These are phyloP conservation scores for Diaporthe amygdali DNA, from an alignment of 2,329 filamentous ascomycete genomes.

Conservation along the genomic window DNA sequence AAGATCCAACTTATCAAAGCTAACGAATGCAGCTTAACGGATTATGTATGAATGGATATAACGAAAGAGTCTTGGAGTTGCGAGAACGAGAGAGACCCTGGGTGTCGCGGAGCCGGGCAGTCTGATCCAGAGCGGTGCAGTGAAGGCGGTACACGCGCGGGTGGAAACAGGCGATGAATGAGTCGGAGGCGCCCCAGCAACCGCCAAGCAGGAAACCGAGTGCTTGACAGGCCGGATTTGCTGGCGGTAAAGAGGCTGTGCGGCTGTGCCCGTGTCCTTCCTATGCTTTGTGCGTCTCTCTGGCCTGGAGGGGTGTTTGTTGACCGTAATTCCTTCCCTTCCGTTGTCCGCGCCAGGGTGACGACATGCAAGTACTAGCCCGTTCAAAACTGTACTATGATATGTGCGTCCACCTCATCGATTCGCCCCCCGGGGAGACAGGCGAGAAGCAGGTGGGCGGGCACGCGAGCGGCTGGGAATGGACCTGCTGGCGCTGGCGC, in stretches of 20 bases:
- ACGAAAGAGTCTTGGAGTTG: background rate
- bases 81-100: background rate
- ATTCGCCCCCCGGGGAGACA: background rate
- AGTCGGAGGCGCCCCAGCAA: conserved; percentile 8
- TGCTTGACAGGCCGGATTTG: background rate
- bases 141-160: background rate
- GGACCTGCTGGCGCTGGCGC: conserved; percentile 9
- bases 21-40: background rate
- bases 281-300: background rate
- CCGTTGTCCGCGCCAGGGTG: background rate
- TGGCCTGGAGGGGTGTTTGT: background rate
- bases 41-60: background rate
- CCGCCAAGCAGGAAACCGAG: background rate
- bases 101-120: background rate
- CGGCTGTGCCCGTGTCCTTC: background rate
- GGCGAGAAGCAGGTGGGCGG: background rate
- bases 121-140: background rate
- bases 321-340: conserved; percentile 1
- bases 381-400: background rate
- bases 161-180: conserved; percentile 7
- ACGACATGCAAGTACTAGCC: conserved; percentile 2
- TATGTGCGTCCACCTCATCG: conserved; percentile 5
- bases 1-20: background rate
- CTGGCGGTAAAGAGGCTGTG: conserved; percentile 1
- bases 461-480: background rate